A percentile compares a stretch with the other conserved stretches of the same genome.
These are phyloP conservation scores for Heliamphora exappendiculata DNA, from an alignment of 148 eudicot genomes.

Conservation along the genomic window DNA sequence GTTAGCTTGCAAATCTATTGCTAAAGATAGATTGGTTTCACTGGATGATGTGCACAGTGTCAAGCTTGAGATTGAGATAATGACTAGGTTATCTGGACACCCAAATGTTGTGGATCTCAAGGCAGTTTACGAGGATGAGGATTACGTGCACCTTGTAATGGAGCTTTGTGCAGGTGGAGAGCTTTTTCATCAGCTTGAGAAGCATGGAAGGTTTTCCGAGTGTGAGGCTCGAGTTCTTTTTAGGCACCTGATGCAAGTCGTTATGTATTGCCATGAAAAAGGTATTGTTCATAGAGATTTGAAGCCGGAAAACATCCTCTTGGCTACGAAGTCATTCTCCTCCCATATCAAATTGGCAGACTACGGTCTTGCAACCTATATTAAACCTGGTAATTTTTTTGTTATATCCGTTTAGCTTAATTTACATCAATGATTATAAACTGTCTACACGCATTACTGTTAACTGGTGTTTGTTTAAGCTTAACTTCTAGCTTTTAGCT, in stretches of 20 bases:
- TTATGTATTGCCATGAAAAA: constrained; percentile 48
- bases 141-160: constrained; percentile 57
- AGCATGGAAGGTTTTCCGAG: constrained; percentile 48
- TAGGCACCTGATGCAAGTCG: constrained; percentile 53
- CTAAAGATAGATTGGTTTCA: constrained; percentile 62
- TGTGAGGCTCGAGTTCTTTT: constrained; percentile 41
- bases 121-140: constrained; percentile 61
- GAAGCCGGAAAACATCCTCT: constrained; percentile 59
- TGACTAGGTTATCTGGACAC: constrained; percentile 66
- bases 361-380: constrained; percentile 69
- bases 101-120: constrained; percentile 61
- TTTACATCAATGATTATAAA: neutral
- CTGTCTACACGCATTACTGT: neutral
- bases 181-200: constrained; percentile 47
- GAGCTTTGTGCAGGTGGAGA: constrained; percentile 71
- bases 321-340: constrained; percentile 44
- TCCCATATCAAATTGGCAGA: constrained; percentile 59
- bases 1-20: constrained; percentile 72
- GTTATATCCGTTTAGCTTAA: neutral
- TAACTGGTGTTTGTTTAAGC: too few species aligned
- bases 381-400: constrained; percentile 43
- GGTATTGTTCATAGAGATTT: constrained; percentile 68
- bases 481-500: too few species aligned
- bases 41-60: constrained; percentile 58
- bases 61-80: constrained; percentile 80